A percentile compares a stretch with the other conserved stretches of the same genome.
Conservation (phyloP, 805 yeast genomes). For the Metschnikowia chrysomelidarum region DNA sequence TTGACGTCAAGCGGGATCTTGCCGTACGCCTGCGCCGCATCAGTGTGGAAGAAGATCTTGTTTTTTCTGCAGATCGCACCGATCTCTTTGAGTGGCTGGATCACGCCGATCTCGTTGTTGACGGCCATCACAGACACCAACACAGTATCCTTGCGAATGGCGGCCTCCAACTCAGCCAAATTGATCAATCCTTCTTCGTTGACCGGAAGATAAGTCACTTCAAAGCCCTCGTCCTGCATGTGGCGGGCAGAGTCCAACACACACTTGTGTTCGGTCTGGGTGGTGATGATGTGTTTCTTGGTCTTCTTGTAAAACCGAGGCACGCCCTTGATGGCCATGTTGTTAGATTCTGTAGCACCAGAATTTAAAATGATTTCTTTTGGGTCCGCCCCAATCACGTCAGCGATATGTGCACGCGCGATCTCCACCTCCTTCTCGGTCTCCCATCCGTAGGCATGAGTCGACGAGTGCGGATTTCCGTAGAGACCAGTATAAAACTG, state of each 20-base stretch:
- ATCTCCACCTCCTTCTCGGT: conserved; percentile 87
- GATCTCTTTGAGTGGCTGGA: conserved; percentile 93
- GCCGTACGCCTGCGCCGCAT: conserved; percentile 96
- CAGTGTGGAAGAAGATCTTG: conserved; percentile 96
- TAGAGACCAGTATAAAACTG: conserved; percentile 86
- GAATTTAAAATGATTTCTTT: conserved; percentile 96
- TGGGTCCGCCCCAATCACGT: conserved; percentile 86
- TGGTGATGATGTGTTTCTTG: conserved; percentile 90
- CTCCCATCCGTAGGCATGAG: conserved; percentile 99
- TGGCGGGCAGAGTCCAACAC: conserved; percentile 96
- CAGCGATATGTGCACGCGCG: conserved; percentile 82
- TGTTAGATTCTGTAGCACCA: conserved; percentile 97
- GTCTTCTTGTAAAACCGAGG: conserved; percentile 88
- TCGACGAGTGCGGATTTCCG: conserved; percentile 97
- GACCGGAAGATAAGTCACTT: conserved; percentile 90
- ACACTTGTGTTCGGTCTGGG: conserved; percentile 98
- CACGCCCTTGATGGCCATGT: conserved; percentile 93
- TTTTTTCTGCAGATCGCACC: conserved; percentile 82
- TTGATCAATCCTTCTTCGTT: conserved; percentile 73
- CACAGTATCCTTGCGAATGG: conserved; percentile 88
- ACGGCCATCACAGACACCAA: conserved; percentile 95
- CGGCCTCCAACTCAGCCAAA: conserved; percentile 71
- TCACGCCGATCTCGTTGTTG: conserved; percentile 96
- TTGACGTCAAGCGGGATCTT: conserved; percentile 91
- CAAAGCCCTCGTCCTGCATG: conserved; percentile 95